Base-by-base conservation (phyloP, 2,329 filamentous ascomycete genomes). In the Penicillium palitans region DNA sequence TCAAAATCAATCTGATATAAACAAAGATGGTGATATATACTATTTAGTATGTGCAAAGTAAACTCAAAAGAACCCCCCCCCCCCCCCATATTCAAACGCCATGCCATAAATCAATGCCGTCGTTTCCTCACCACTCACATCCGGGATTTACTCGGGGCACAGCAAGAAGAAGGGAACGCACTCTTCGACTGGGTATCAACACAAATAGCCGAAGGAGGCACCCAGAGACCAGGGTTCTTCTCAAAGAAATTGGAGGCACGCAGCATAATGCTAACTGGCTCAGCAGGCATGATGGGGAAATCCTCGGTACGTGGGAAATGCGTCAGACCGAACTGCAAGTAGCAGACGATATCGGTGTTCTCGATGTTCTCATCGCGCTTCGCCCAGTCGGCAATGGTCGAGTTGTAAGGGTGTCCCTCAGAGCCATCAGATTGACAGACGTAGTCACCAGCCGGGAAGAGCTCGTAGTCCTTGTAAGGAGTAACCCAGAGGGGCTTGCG, bases 231-330 rank as follows among this genome's bases (percentile, higher is more conserved):
- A 2, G 84, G 84, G 54, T 86, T 86, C 72, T 78, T 81, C 35
- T 79, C 74, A 61, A 85, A 85, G 74, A 86, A 86, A 65, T 86
- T 84, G 12, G 83, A 79, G 0, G 84, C 83, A 62, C 84, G 82
- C 60, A 86, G 71, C 53, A 81, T 76, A n/a, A 86, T 78, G 67
- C 81, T 83, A 55, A 85, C 74, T 15, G 82, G 80, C 74, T 86
- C 83, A 45, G 78, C 80, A 0, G 83, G 83, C 83, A 85, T 85
- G 47, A 85, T 79, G 0, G 82, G 82, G 71, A 84, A 85, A 65
- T 85, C 83, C 69, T 86, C 83, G 17, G 67, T 65, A 6, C 70
- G 68, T 2, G 70, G 70, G 56, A 84, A 77, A 60, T 86, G 83
- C 29, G 83, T 86, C 58, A 86, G 79, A 21, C 82, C 83, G 33